Base-by-base conservation (phyloP, 2,329 filamentous ascomycete genomes). In the Cordyceps cicadae region DNA sequence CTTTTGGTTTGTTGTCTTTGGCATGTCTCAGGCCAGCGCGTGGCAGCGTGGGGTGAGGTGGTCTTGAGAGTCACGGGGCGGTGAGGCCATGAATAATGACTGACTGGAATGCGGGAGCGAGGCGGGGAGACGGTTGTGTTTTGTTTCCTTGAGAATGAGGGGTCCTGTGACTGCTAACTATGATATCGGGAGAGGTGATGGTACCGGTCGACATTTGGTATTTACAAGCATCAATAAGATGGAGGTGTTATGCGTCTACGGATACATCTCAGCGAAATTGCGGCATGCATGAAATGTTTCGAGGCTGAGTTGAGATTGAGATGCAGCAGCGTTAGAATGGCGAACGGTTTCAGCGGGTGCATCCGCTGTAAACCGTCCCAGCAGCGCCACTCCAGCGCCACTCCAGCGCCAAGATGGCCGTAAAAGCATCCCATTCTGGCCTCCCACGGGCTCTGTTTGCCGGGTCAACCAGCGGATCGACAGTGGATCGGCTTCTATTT, bases 1-100 rank as follows among this genome's bases (percentile, higher is more conserved):
- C 46, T n/a, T 34, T n/a, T 34, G 56, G n/a, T 53, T 59, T 59
- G 56, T 59, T 59, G 56, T 59, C 49, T 59, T 52, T 51, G 37
- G 5, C 49, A 52, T 59, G 56, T 59, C 56, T 59, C 56, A 46
- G 56, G n/a, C 56, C 34, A 52, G 21, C 24, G 48, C 51, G 45
- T 37, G 48, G 56, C 34, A 52, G 21, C 37, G 48, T 59, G 45
- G 48, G 48, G 56, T 45, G 56, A n/a, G 39, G 56, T 59, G 12
- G 49, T 21, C 12, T 15, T 5, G 49, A 57, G 54, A 57, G 45
- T 41, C 54, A 57, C 26, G 17, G 46, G 17, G 14, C 8, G 49
- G 19, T 12, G 34, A 50, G 48, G 39, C 17, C 46, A 53, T 29
- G 24, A 52, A 53, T 24, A 24, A 24, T 24, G 24, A 24, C 24